Evolutionary conservation across 768 basidiomycete species (phyloP).

Genomic region (Suillus sp.): DNA sequence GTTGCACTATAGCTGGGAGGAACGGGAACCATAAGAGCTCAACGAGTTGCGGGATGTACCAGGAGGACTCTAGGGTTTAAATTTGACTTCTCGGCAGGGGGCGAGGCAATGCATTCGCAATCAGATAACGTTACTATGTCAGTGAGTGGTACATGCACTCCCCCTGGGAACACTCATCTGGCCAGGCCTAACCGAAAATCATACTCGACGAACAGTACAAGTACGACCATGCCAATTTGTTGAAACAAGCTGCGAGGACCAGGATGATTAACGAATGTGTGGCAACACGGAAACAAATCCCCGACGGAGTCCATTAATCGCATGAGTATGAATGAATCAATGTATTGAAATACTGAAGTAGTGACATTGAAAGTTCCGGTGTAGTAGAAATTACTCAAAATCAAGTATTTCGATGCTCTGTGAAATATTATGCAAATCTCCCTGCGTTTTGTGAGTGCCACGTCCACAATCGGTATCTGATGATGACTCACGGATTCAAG

Average conservation of each 20-base stretch:
- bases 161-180: no score
- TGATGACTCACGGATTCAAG: not conserved
- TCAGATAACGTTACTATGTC: not conserved
- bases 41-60: not conserved
- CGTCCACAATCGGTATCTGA: not conserved
- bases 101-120: not conserved
- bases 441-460: not conserved
- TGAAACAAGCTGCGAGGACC: not conserved
- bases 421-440: not conserved
- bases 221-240: not conserved
- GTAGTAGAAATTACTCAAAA: not conserved
- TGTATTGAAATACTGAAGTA: not conserved
- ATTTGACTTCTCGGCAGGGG: not conserved
- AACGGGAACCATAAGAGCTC: not conserved
- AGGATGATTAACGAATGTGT: not conserved
- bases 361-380: not conserved
- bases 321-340: not conserved
- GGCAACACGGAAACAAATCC: not conserved
- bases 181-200: not conserved
- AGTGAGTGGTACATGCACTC: not conserved
- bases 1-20: not conserved
- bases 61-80: not conserved
- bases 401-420: not conserved
- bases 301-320: not conserved
- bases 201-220: not conserved